Conservation (phyloP, 805 yeast species). For the Diddensiella transvaalensis region DNA sequence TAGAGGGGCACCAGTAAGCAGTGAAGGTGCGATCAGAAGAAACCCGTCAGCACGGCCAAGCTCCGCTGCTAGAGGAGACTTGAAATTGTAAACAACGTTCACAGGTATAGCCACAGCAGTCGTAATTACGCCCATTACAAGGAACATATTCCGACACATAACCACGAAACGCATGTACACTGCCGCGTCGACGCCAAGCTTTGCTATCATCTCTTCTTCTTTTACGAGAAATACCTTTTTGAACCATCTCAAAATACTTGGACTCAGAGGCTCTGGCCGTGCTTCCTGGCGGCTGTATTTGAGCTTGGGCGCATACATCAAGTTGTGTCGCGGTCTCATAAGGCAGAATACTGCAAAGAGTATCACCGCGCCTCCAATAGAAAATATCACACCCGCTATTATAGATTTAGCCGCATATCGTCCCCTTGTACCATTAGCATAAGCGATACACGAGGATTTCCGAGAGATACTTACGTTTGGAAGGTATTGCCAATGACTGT, state of each 20-base stretch:
- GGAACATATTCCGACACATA: conserved; percentile 33
- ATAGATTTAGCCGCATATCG: conserved; percentile 34
- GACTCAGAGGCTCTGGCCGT: conserved; percentile 22
- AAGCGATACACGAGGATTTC: too few relatives aligned
- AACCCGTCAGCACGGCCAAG: conserved; percentile 31
- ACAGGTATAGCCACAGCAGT: conserved; percentile 36
- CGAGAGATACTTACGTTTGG: not conserved
- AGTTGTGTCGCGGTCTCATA: conserved; percentile 31
- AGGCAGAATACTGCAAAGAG: conserved; percentile 28
- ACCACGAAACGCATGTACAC: conserved; percentile 30
- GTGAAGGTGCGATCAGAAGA: conserved; percentile 36
- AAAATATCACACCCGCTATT: conserved; percentile 34
- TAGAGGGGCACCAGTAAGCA: conserved; percentile 31
- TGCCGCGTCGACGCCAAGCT: conserved; percentile 37
- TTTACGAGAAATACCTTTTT: conserved; percentile 17
- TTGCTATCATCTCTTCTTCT: conserved; percentile 27
- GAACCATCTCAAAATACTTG: conserved; percentile 28
- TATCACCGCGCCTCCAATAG: conserved; percentile 33
- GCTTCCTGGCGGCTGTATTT: conserved; percentile 16
- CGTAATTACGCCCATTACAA: conserved; percentile 31
- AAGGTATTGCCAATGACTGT: not conserved
- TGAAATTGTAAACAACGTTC: conserved; percentile 34
- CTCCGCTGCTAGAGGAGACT: conserved; percentile 21
- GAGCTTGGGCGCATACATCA: conserved; percentile 34
- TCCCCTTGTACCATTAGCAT: too few relatives aligned